These are phyloP conservation scores for Pseudognaphalium luteoalbum DNA, from an alignment of 129 eudicot genomes.

Conservation along the genomic window DNA sequence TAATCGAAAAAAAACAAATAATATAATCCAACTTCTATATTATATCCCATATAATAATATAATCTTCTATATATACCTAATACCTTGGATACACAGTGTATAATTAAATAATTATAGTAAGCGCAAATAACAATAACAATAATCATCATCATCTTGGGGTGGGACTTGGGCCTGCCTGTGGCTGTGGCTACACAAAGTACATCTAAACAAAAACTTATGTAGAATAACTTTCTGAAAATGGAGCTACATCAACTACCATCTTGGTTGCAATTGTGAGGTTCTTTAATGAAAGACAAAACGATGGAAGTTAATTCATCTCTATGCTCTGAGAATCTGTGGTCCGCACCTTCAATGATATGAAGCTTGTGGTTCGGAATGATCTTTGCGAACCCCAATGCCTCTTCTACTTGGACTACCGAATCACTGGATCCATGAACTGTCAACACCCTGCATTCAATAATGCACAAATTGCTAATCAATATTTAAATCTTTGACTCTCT, in stretches of 20 bases:
- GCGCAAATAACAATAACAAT: too few species aligned
- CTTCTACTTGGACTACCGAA: constrained; percentile 62
- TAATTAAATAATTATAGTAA: too few species aligned
- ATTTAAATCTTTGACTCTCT: not conserved
- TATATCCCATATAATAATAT: too few species aligned
- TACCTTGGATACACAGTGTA: too few species aligned
- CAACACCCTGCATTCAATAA: not conserved
- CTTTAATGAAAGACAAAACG: constrained; percentile 40
- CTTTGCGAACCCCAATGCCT: constrained; percentile 65
- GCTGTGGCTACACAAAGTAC: too few species aligned
- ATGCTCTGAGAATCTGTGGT: constrained; percentile 49
- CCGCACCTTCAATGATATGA: constrained; percentile 44
- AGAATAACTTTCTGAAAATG: too few species aligned
- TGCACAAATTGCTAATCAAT: not conserved
- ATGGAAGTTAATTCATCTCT: constrained; percentile 41
- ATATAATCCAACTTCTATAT: too few species aligned
- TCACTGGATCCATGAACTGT: constrained; percentile 77
- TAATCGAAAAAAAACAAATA: too few species aligned
- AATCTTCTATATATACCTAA: too few species aligned
- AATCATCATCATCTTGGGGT: too few species aligned
- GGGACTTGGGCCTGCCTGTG: too few species aligned
- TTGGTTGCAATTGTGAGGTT: not conserved
- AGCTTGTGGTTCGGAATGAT: constrained; percentile 75
- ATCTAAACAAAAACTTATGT: too few species aligned
- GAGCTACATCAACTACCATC: not conserved